Percentiles rank a stretch among this genome's conserved stretches.
These are phyloP conservation scores for Cladosporium sp. DNA, from an alignment of 2,329 filamentous ascomycete species.

Conservation along the genomic window DNA sequence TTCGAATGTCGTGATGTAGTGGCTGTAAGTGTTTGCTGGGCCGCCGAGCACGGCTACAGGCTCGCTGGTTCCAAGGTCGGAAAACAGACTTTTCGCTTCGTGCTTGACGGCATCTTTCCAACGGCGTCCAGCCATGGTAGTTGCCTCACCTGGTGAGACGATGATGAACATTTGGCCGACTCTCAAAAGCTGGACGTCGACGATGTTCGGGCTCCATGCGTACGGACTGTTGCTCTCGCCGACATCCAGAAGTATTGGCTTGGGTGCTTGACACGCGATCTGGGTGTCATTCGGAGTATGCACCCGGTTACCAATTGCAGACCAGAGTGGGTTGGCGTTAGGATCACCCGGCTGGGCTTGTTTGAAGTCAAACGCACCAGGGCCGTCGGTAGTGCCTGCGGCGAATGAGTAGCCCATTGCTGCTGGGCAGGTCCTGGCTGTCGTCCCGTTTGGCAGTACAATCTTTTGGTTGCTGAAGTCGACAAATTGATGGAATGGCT, in stretches of 20 bases:
- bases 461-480: constrained; percentile 79
- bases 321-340: constrained; percentile 76
- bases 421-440: constrained; percentile 75
- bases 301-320: constrained; percentile 69
- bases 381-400: constrained; percentile 87
- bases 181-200: constrained; percentile 82
- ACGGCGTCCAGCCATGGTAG: constrained; percentile 86
- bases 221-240: constrained; percentile 79
- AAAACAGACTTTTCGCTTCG: constrained; percentile 39
- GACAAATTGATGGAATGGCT: constrained; percentile 81
- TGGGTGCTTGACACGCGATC: constrained; percentile 72
- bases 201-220: constrained; percentile 85
- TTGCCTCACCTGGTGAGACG: constrained; percentile 82
- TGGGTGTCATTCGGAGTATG: constrained; percentile 71
- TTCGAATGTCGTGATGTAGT: constrained; percentile 76
- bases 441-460: constrained; percentile 68
- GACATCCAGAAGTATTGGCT: constrained; percentile 85
- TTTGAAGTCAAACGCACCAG: constrained; percentile 89
- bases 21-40: constrained; percentile 86
- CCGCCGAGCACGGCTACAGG: constrained; percentile 83
- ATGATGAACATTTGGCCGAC: constrained; percentile 84
- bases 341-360: constrained; percentile 78
- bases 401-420: constrained; percentile 91
- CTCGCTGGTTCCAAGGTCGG: constrained; percentile 31
- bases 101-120: constrained; percentile 73